A percentile compares a stretch with the other conserved stretches of the same genome.
Conservation (phyloP, 2,329 filamentous ascomycete genomes). For the Tolypocladium paradoxum region DNA sequence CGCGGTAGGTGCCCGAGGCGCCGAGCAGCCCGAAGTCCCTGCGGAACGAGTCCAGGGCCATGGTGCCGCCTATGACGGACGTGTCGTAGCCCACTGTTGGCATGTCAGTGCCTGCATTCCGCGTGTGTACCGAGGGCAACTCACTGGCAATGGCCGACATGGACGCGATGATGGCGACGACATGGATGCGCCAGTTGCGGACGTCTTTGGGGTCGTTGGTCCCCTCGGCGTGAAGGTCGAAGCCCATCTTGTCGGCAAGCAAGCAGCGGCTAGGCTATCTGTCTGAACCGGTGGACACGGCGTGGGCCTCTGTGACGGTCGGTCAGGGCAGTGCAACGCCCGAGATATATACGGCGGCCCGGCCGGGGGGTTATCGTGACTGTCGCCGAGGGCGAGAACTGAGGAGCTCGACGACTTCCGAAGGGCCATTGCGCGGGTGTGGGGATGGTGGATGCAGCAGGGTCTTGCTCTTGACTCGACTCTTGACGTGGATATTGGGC, state of each 20-base stretch:
- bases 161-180: constrained; percentile 14
- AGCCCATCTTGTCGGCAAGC: constrained; percentile 8
- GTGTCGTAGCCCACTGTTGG: constrained; percentile 24
- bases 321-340: too few relatives aligned
- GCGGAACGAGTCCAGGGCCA: constrained; percentile 25
- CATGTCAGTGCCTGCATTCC: background rate
- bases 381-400: too few relatives aligned
- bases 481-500: too few relatives aligned
- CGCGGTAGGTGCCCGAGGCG: constrained; percentile 13
- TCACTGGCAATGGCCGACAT: constrained; percentile 16
- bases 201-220: constrained; percentile 8
- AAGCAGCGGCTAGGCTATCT: too few relatives aligned
- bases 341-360: too few relatives aligned
- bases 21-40: constrained; percentile 22
- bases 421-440: too few relatives aligned
- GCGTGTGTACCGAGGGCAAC: background rate
- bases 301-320: too few relatives aligned
- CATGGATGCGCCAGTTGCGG: constrained; percentile 16
- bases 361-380: too few relatives aligned
- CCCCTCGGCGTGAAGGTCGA: constrained; percentile 8
- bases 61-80: constrained; percentile 28
- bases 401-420: too few relatives aligned
- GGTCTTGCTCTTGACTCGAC: too few relatives aligned
- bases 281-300: too few relatives aligned
- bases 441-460: too few relatives aligned